Conservation (phyloP, 2,329 filamentous ascomycete genomes). For the Verticillium nubilum region DNA sequence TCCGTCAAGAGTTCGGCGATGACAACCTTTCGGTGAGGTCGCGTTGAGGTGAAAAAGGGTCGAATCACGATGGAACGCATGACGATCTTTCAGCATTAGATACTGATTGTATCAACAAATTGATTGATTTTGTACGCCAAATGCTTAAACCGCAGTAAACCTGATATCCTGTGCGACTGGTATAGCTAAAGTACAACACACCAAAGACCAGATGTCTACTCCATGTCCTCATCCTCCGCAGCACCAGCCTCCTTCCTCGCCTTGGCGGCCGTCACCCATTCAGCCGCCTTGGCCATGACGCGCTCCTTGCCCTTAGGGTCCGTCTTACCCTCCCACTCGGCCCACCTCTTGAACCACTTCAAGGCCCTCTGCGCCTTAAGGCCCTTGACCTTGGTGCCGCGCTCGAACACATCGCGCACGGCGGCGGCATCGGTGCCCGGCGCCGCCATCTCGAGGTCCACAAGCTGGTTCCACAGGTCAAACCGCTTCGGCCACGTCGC, state of each 20-base stretch:
- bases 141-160: not conserved
- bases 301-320: conserved; percentile 54
- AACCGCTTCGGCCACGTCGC: conserved; percentile 81
- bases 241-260: conserved; percentile 35
- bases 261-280: conserved; percentile 57
- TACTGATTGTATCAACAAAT: not conserved
- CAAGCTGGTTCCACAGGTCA: conserved; percentile 87
- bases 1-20: not conserved
- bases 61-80: not conserved
- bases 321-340: conserved; percentile 70
- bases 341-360: conserved; percentile 89
- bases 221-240: conserved; percentile 17
- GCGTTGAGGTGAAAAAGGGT: not conserved
- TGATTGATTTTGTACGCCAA: not conserved
- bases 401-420: conserved; percentile 75
- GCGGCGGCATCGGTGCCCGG: conserved; percentile 49
- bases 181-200: not conserved
- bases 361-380: conserved; percentile 79
- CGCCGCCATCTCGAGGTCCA: conserved; percentile 73
- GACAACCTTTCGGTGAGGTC: not conserved
- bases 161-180: not conserved
- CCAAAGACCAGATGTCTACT: not conserved
- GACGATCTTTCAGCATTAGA: not conserved
- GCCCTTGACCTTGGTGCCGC: conserved; percentile 62
- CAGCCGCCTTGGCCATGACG: conserved; percentile 65